Conservation (phyloP, 495 filamentous ascomycete genomes). For the Gamarada debralockiae region DNA sequence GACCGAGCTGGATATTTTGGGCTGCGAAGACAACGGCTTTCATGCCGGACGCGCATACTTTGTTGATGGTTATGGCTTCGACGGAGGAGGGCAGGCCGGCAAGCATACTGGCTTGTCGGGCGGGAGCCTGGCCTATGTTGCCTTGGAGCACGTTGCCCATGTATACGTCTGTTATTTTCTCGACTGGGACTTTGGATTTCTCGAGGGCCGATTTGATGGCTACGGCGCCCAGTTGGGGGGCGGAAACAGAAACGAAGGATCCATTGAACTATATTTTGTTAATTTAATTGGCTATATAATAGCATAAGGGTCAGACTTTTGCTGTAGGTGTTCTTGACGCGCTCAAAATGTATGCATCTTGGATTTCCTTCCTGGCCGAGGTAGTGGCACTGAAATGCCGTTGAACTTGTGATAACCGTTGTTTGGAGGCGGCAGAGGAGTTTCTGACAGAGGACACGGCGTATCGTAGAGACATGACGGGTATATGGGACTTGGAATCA, state of each 20-base stretch:
- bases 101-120: slow-evolving; percentile 84
- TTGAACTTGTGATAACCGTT: slow-evolving; percentile 42
- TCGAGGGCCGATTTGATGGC: slow-evolving; percentile 86
- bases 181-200: slow-evolving; percentile 74
- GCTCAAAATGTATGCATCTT: slow-evolving; percentile 87
- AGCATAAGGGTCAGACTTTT: slow-evolving; percentile 51
- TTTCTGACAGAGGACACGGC: slow-evolving; percentile 17
- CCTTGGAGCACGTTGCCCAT: slow-evolving; percentile 96
- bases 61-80: slow-evolving; percentile 91
- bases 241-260: slow-evolving; percentile 74
- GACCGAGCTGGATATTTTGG: slow-evolving; percentile 88
- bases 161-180: slow-evolving; percentile 83
- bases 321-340: slow-evolving; percentile 83
- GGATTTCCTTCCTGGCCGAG: slow-evolving; percentile 60
- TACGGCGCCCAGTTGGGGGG: slow-evolving; percentile 76
- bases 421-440: slow-evolving; percentile 16
- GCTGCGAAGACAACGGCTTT: slow-evolving; percentile 90
- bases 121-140: slow-evolving; percentile 81
- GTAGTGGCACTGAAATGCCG: slow-evolving; percentile 66
- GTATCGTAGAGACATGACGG: slow-evolving; percentile 23
- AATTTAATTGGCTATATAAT: not conserved
- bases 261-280: slow-evolving; percentile 75
- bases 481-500: not conserved
- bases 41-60: slow-evolving; percentile 92
- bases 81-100: slow-evolving; percentile 75